Evolutionary conservation across 1,284 basidiomycete genomes (phyloP).

Genomic region (Tremellales sp.): DNA sequence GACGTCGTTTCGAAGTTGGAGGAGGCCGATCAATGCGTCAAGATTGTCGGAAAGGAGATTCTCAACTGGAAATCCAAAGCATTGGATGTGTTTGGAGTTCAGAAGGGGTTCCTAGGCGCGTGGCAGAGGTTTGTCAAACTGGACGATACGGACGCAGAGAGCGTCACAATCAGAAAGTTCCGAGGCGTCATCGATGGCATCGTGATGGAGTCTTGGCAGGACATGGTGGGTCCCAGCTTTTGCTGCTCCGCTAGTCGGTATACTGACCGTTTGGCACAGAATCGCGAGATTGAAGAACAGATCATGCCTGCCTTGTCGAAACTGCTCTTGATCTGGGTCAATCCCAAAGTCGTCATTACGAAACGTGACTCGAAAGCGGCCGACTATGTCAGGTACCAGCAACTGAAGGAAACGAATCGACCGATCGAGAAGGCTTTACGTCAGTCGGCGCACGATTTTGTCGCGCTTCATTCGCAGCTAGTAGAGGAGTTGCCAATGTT

Average conservation of each 20-base stretch:
- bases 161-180: constrained; percentile 41
- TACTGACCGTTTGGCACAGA: constrained; percentile 15
- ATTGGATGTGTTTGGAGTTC: constrained; percentile 31
- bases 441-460: constrained; percentile 43
- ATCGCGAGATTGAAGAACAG: constrained; percentile 34
- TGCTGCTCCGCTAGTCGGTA: neutral
- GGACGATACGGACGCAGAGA: constrained; percentile 34
- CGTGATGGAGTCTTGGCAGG: constrained; percentile 31
- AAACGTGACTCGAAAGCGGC: constrained; percentile 35
- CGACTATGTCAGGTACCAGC: constrained; percentile 43
- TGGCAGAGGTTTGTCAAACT: constrained; percentile 40
- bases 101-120: constrained; percentile 30
- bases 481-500: constrained; percentile 47
- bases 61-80: constrained; percentile 35
- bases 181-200: constrained; percentile 34
- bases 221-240: constrained; percentile 34
- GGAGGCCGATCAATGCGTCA: constrained; percentile 34
- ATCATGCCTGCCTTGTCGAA: constrained; percentile 42
- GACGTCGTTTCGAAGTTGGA: constrained; percentile 35
- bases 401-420: constrained; percentile 26
- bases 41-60: constrained; percentile 41
- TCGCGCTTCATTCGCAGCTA: constrained; percentile 48
- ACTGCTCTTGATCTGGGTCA: constrained; percentile 36
- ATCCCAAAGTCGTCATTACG: constrained; percentile 42
- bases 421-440: constrained; percentile 29